These are phyloP conservation scores for Calocera cornea DNA, from an alignment of 768 basidiomycete genomes.

Conservation along the genomic window DNA sequence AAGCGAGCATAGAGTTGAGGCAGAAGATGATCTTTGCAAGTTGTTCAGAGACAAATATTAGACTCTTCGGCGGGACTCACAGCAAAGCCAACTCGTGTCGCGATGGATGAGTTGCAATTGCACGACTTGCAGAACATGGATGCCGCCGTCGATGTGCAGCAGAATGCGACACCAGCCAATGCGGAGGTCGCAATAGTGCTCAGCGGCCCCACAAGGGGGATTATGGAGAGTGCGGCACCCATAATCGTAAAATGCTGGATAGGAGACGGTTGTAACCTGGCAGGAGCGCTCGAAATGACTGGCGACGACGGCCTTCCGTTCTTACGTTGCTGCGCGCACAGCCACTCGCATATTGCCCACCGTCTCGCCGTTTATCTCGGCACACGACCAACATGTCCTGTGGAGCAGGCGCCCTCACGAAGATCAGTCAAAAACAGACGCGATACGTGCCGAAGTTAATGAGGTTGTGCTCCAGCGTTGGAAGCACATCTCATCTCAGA, in stretches of 20 bases:
- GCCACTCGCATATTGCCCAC: neutral
- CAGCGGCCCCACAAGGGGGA: constrained; percentile 26
- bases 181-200: constrained; percentile 59
- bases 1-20: constrained; percentile 88
- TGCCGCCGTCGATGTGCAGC: constrained; percentile 79
- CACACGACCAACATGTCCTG: neutral
- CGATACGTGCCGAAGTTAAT: no score
- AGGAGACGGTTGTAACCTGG: neutral
- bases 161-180: constrained; percentile 69
- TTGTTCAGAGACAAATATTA: neutral
- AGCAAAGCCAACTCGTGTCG: constrained; percentile 89
- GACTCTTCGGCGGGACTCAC: constrained; percentile 29
- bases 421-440: no score
- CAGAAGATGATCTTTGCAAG: constrained; percentile 76
- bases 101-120: constrained; percentile 97
- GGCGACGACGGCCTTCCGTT: neutral
- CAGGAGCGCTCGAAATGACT: neutral
- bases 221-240: constrained; percentile 31
- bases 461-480: no score
- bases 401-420: no score
- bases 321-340: neutral
- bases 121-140: constrained; percentile 97
- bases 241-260: constrained; percentile 14
- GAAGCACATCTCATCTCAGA: no score
- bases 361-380: no score